phyloP scores from a whole-genome alignment of 2,329 filamentous ascomycete genomes.

The Fonsecaea erecta region DNA sequence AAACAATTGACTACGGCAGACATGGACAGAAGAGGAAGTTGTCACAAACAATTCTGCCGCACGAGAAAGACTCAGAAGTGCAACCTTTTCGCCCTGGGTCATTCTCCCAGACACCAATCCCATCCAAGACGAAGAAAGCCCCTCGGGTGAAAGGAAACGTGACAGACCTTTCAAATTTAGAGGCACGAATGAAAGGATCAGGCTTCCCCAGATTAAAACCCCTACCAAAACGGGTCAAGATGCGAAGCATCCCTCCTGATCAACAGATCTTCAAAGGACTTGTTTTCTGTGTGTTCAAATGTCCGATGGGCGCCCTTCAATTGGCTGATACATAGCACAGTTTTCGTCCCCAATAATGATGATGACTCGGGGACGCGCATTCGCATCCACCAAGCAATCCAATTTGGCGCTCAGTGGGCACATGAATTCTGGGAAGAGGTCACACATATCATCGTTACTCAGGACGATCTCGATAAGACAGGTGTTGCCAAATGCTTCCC shows the following conservation, averaged over 20 bases:
- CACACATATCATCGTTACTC: constrained; percentile 65
- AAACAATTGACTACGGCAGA: neutral
- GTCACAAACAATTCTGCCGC: neutral
- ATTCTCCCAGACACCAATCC: neutral
- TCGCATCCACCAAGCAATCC: constrained; percentile 74
- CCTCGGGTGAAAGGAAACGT: constrained; percentile 4
- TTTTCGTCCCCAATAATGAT: constrained; percentile 82
- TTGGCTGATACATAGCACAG: constrained; percentile 39
- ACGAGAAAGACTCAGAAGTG: neutral
- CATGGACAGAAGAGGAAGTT: constrained; percentile 5
- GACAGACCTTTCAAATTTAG: constrained; percentile 26
- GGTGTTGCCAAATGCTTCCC: constrained; percentile 23
- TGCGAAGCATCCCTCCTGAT: constrained; percentile 52
- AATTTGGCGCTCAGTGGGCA: constrained; percentile 76
- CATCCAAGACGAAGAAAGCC: neutral
- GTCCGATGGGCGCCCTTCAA: neutral
- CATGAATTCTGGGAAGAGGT: constrained; percentile 52
- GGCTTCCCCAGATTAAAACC: constrained; percentile 4
- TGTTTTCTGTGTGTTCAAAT: constrained; percentile 57
- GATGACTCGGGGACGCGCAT: constrained; percentile 67
- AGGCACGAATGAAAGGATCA: constrained; percentile 50
- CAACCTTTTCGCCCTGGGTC: neutral
- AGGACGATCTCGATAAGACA: constrained; percentile 55
- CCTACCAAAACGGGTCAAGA: constrained; percentile 25
- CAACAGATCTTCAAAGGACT: constrained; percentile 65